Evolutionary conservation across 305 asterid genomes (phyloP).

Genomic region (Fraxinus sp.): DNA sequence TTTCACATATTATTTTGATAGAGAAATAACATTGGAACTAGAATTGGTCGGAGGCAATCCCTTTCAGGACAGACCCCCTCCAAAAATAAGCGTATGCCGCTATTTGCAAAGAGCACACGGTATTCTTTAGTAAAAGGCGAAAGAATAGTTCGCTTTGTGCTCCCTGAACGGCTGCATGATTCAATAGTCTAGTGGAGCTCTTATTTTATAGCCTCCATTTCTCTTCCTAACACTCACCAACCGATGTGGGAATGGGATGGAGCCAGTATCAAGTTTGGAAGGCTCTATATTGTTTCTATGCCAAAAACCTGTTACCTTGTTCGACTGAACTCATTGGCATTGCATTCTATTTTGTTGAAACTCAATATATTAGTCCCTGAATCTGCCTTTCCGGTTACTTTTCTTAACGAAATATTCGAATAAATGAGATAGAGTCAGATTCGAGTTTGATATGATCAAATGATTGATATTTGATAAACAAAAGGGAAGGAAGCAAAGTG

Average conservation of each 20-base stretch:
- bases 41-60: background rate
- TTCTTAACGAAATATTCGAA: background rate
- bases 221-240: background rate
- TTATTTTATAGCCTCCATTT: background rate
- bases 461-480: background rate
- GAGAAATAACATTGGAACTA: background rate
- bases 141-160: constrained; percentile 44
- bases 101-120: constrained; percentile 24
- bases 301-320: too few relatives aligned
- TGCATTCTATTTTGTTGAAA: too few relatives aligned
- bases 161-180: constrained; percentile 27
- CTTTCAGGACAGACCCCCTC: background rate
- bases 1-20: too few relatives aligned
- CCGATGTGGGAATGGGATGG: background rate
- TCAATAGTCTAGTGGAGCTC: background rate
- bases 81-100: background rate
- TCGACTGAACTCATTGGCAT: too few relatives aligned
- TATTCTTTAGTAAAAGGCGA: constrained; percentile 45
- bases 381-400: too few relatives aligned
- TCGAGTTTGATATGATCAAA: background rate
- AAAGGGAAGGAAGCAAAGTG: background rate
- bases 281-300: too few relatives aligned
- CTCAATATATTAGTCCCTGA: too few relatives aligned
- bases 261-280: too few relatives aligned
- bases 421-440: too few relatives aligned